Conservation (phyloP, 768 basidiomycete genomes). For the Rhizopogon roseolus region DNA sequence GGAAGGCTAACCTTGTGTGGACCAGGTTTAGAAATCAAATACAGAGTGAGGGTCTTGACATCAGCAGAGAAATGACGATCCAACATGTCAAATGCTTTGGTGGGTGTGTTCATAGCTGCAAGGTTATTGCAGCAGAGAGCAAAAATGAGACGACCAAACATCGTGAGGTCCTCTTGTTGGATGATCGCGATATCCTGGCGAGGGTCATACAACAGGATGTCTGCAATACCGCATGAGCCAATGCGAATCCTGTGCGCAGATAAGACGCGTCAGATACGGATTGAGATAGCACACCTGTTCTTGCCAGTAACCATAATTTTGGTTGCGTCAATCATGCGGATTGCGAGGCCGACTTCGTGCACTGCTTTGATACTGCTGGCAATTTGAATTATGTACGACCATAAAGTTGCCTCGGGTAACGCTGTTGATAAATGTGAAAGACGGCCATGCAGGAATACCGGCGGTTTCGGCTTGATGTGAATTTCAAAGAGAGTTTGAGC, state of each 20-base stretch:
- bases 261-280: slow-evolving; percentile 1
- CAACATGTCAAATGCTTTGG: slow-evolving; percentile 76
- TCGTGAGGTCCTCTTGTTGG: slow-evolving; percentile 86
- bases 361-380: slow-evolving; percentile 81
- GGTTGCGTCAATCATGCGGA: slow-evolving; percentile 78
- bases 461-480: slow-evolving; percentile 59
- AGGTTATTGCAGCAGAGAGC: slow-evolving; percentile 69
- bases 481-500: slow-evolving; percentile 77
- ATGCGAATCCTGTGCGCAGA: slow-evolving; percentile 61
- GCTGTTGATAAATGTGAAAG: slow-evolving; percentile 25
- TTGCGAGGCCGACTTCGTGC: slow-evolving; percentile 76
- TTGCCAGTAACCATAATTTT: slow-evolving; percentile 87
- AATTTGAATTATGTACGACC: slow-evolving; percentile 92
- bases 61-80: slow-evolving; percentile 73
- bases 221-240: slow-evolving; percentile 80
- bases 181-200: slow-evolving; percentile 51
- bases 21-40: slow-evolving; percentile 67
- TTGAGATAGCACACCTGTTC: slow-evolving; percentile 55
- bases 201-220: slow-evolving; percentile 76
- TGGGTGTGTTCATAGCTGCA: slow-evolving; percentile 49
- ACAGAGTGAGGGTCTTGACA: slow-evolving; percentile 75
- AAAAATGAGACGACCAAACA: slow-evolving; percentile 84
- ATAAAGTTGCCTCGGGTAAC: slow-evolving; percentile 78
- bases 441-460: slow-evolving; percentile 31
- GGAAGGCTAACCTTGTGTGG: slow-evolving; percentile 50